phyloP scores from a whole-genome alignment of 2,329 filamentous ascomycete species.

The Neofusicoccum sp. region DNA sequence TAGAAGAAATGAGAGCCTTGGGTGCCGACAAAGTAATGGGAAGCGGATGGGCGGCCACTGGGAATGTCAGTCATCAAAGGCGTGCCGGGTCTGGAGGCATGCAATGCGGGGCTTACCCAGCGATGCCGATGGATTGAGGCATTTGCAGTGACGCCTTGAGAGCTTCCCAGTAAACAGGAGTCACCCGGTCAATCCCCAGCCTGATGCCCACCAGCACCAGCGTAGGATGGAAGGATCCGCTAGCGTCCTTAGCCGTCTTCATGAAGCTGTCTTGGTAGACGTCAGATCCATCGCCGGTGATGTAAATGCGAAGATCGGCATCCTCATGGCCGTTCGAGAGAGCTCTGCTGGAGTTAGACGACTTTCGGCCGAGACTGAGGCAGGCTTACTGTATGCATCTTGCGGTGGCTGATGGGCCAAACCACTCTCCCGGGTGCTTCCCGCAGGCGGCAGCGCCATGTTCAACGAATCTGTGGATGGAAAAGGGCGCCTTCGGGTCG shows the following conservation, averaged over 20 bases:
- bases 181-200: constrained; percentile 91
- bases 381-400: constrained; percentile 82
- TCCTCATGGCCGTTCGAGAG: constrained; percentile 68
- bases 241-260: constrained; percentile 70
- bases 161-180: constrained; percentile 93
- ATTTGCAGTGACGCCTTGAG: constrained; percentile 82
- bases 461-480: constrained; percentile 90
- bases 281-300: constrained; percentile 86
- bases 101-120: constrained; percentile 65
- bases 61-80: constrained; percentile 13
- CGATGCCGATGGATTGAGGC: constrained; percentile 92
- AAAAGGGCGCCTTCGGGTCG: constrained; percentile 82
- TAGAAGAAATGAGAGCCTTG: constrained; percentile 87
- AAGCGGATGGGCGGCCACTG: constrained; percentile 89
- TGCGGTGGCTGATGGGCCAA: constrained; percentile 94
- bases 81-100: neutral
- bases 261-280: constrained; percentile 91
- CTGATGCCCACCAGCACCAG: constrained; percentile 87
- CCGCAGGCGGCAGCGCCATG: constrained; percentile 86
- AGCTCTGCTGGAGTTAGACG: constrained; percentile 58
- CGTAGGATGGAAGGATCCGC: constrained; percentile 74
- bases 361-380: neutral
- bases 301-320: constrained; percentile 75
- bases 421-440: constrained; percentile 97
- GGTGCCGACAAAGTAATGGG: constrained; percentile 73